Percentiles rank a stretch among this genome's conserved stretches.
phyloP scores from a whole-genome alignment of 2,329 filamentous ascomycete species.

The Diaporthe sp. region DNA sequence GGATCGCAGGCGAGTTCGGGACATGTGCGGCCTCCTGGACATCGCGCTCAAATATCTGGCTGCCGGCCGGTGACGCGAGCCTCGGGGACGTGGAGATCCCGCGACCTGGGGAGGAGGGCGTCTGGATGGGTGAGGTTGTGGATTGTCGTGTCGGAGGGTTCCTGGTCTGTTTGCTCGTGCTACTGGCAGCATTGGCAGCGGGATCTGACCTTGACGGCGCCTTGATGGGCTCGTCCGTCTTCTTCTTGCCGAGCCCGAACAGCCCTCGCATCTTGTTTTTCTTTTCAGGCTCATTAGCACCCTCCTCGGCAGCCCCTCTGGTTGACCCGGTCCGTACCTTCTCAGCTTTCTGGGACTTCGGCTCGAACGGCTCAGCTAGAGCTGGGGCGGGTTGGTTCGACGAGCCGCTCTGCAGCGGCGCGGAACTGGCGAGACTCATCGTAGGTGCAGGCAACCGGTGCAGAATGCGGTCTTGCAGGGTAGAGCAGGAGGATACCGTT shows the following conservation, averaged over 20 bases:
- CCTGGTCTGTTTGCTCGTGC: conserved; percentile 37
- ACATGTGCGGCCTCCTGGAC: conserved; percentile 85
- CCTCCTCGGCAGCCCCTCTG: conserved; percentile 46
- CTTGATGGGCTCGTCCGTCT: conserved; percentile 62
- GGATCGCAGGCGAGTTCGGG: conserved; percentile 87
- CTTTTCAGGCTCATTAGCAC: conserved; percentile 49
- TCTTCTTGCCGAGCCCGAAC: conserved; percentile 76
- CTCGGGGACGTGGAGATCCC: conserved; percentile 80
- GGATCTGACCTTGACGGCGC: conserved; percentile 49
- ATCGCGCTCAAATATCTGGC: conserved; percentile 92
- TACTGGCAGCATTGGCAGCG: conserved; percentile 51
- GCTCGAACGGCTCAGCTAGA: conserved; percentile 47
- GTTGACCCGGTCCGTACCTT: conserved; percentile 52
- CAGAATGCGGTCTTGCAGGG: conserved; percentile 29
- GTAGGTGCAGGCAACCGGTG: conserved; percentile 28
- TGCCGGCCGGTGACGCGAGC: conserved; percentile 82
- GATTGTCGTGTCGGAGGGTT: conserved; percentile 55
- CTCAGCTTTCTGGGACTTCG: conserved; percentile 46
- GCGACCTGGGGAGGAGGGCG: conserved; percentile 75
- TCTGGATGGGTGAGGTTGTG: conserved; percentile 53
- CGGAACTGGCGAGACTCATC: conserved; percentile 49
- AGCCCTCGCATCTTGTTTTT: conserved; percentile 68
- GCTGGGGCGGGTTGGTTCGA: conserved; percentile 48
- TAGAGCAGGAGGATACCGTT: neutral
- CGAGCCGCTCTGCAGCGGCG: conserved; percentile 48